Percentiles rank a stretch among this genome's conserved stretches.
Evolutionary conservation across 2,329 filamentous ascomycete genomes (phyloP).

Genomic region (Claviceps paspali): DNA sequence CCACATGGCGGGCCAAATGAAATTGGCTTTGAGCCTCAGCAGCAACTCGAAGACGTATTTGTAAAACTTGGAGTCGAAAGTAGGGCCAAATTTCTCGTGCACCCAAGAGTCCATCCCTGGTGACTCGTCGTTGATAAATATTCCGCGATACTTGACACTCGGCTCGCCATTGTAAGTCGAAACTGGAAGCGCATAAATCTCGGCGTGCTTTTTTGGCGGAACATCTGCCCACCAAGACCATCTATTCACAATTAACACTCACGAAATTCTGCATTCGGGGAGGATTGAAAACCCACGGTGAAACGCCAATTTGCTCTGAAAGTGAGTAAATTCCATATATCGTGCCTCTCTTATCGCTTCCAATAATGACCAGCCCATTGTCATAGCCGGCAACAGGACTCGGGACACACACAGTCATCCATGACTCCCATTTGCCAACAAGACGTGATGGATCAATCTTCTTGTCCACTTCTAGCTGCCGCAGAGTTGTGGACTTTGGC

Average conservation of each 20-base stretch:
- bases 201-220: constrained; percentile 26
- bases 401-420: constrained; percentile 30
- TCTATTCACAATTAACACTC: constrained; percentile 7
- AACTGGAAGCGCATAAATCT: constrained; percentile 30
- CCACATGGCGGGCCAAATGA: constrained; percentile 55
- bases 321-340: constrained; percentile 46
- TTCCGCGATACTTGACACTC: constrained; percentile 42
- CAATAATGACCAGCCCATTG: constrained; percentile 38
- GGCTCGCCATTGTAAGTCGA: constrained; percentile 27
- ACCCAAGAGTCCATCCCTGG: constrained; percentile 38
- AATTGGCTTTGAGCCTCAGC: constrained; percentile 44
- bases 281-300: constrained; percentile 20
- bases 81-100: constrained; percentile 28
- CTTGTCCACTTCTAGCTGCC: constrained; percentile 6
- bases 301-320: constrained; percentile 46
- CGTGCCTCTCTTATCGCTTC: constrained; percentile 42
- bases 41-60: constrained; percentile 47
- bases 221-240: constrained; percentile 50
- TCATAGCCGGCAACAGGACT: constrained; percentile 26
- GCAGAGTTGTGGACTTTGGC: constrained; percentile 10
- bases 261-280: neutral
- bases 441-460: constrained; percentile 12
- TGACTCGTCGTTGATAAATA: constrained; percentile 43
- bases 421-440: constrained; percentile 39
- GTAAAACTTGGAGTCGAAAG: constrained; percentile 43